phyloP scores from a whole-genome alignment of 2,329 filamentous ascomycete species.

The Neonectria hederae region DNA sequence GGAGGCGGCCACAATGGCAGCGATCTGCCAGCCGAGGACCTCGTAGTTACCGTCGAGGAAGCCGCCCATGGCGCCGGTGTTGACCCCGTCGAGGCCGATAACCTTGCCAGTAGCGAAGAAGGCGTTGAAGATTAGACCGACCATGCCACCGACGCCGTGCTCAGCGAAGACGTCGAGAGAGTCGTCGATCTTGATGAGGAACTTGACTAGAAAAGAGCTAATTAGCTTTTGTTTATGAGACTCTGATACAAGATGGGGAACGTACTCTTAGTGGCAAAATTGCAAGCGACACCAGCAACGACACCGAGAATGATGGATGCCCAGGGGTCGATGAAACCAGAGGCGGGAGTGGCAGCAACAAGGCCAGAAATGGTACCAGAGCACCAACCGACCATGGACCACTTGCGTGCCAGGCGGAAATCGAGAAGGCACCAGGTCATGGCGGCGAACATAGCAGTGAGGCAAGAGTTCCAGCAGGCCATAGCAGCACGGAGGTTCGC shows the following conservation, averaged over 20 bases:
- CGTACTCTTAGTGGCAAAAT: conserved; percentile 71
- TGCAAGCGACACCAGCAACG: conserved; percentile 71
- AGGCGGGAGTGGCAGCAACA: conserved; percentile 75
- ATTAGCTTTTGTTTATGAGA: conserved; percentile 17
- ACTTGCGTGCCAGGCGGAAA: conserved; percentile 92
- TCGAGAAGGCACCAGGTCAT: conserved; percentile 96
- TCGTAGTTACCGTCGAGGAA: conserved; percentile 80
- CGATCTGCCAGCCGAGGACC: conserved; percentile 81
- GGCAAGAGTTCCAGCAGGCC: conserved; percentile 97
- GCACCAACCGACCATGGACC: conserved; percentile 83
- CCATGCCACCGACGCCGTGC: conserved; percentile 74
- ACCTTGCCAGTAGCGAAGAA: conserved; percentile 76
- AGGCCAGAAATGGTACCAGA: conserved; percentile 77
- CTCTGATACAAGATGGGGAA: background rate
- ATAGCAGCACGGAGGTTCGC: conserved; percentile 93
- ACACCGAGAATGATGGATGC: conserved; percentile 73
- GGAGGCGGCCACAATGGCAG: conserved; percentile 74
- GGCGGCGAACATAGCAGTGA: conserved; percentile 90
- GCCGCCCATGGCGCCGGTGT: conserved; percentile 72
- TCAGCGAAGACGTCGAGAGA: conserved; percentile 78
- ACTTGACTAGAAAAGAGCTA: conserved; percentile 59
- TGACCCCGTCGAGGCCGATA: conserved; percentile 80
- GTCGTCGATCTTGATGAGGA: conserved; percentile 72
- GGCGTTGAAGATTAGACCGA: conserved; percentile 77
- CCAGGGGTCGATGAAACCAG: conserved; percentile 74